A percentile compares a stretch with the other conserved stretches of the same genome.
Evolutionary conservation across 139 green algal species (phyloP).

Genomic region (Coelastrella sp.): DNA sequence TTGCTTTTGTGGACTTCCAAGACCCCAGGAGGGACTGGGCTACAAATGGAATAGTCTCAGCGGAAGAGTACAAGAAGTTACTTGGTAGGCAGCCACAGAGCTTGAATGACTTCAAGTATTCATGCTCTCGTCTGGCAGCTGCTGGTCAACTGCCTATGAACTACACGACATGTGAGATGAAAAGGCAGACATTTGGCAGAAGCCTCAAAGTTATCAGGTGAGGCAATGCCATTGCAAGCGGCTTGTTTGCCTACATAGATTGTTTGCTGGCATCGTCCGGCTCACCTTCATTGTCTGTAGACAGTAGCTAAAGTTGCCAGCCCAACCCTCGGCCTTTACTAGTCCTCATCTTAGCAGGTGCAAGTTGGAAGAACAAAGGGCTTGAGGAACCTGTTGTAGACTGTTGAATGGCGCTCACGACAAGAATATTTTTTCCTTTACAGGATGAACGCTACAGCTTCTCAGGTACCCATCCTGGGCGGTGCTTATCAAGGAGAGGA

Average conservation of each 20-base stretch:
- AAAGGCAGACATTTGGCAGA: background rate
- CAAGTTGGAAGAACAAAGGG: background rate
- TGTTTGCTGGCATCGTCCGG: too few relatives aligned
- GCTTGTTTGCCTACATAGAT: too few relatives aligned
- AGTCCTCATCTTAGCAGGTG: background rate
- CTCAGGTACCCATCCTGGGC: constrained; percentile 18
- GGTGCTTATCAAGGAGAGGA: constrained; percentile 21
- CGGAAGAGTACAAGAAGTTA: background rate
- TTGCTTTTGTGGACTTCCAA: constrained; percentile 25
- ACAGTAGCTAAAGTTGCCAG: too few relatives aligned
- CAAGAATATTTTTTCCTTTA: background rate
- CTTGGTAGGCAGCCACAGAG: constrained; percentile 1
- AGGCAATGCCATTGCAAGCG: background rate
- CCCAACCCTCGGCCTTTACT: background rate
- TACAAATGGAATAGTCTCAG: background rate
- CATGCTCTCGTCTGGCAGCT: background rate
- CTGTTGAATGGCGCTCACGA: too few relatives aligned
- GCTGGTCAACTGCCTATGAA: constrained; percentile 4
- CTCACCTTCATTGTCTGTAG: too few relatives aligned
- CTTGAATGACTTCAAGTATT: constrained; percentile 35
- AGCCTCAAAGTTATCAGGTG: constrained; percentile 22
- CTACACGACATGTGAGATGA: background rate
- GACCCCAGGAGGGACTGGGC: background rate
- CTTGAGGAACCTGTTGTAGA: background rate
- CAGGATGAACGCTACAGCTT: constrained; percentile 36